Conservation (phyloP, 352 stramenopile species). For the Phytophthora cryptogea region DNA sequence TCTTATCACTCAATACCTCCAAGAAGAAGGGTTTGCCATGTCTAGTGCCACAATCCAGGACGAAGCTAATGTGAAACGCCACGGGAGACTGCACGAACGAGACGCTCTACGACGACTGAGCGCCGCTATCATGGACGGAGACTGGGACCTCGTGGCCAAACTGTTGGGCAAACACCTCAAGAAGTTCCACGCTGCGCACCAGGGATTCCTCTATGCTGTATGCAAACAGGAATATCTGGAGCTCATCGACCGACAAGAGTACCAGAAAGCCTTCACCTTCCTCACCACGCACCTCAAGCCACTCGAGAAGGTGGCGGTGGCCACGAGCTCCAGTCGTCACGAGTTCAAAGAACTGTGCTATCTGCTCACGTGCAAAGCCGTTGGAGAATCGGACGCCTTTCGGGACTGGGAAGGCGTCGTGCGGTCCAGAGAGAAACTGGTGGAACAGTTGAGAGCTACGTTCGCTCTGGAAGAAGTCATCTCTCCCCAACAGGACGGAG, state of each 20-base stretch:
- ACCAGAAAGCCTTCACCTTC: slow-evolving; percentile 91
- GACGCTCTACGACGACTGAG: slow-evolving; percentile 76
- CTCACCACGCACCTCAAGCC: slow-evolving; percentile 89
- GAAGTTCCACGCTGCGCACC: slow-evolving; percentile 75
- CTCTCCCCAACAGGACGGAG: slow-evolving; percentile 47
- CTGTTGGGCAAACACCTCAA: slow-evolving; percentile 82
- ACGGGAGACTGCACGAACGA: slow-evolving; percentile 71
- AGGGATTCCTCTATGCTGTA: slow-evolving; percentile 88
- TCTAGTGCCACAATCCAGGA: slow-evolving; percentile 88
- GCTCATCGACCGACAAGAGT: slow-evolving; percentile 88
- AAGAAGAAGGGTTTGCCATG: slow-evolving; percentile 79
- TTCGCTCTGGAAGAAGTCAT: slow-evolving; percentile 82
- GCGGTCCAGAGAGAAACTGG: slow-evolving; percentile 80
- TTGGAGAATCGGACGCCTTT: slow-evolving; percentile 82
- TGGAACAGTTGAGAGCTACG: slow-evolving; percentile 82
- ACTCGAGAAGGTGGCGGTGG: slow-evolving; percentile 78
- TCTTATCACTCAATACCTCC: slow-evolving; percentile 89
- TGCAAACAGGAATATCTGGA: slow-evolving; percentile 91
- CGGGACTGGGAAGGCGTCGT: slow-evolving; percentile 85
- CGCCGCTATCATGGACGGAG: slow-evolving; percentile 78
- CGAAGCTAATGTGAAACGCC: slow-evolving; percentile 85
- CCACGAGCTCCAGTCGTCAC: slow-evolving; percentile 68
- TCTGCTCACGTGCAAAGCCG: slow-evolving; percentile 88
- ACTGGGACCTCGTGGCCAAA: slow-evolving; percentile 88
- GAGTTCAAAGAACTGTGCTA: slow-evolving; percentile 92